Evolutionary conservation across 176 grass and related monocot genomes (phyloP).

Genomic region (Bromus sterilis): DNA sequence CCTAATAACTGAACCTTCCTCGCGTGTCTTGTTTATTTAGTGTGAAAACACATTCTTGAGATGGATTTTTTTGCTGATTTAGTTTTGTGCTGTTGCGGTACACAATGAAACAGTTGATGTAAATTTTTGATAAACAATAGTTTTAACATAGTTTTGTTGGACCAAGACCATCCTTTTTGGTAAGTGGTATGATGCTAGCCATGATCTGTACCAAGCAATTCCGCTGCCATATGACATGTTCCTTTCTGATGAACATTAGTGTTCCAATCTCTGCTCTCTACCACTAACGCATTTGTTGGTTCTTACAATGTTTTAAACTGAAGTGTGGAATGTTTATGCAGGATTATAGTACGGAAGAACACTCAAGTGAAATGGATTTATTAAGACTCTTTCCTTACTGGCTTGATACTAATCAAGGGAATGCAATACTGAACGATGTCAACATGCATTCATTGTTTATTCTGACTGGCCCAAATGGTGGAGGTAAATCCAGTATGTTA

Average conservation of each 20-base stretch:
- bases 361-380: conserved; percentile 56
- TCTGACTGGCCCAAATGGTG: conserved; percentile 96
- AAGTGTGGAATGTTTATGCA: conserved; percentile 28
- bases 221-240: background rate
- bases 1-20: background rate
- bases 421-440: conserved; percentile 81
- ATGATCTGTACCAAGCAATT: background rate
- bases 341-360: conserved; percentile 31
- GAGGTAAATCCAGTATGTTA: conserved; percentile 94
- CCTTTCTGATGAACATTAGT: background rate
- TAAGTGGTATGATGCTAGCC: background rate
- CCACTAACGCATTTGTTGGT: background rate
- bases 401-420: conserved; percentile 76
- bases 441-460: conserved; percentile 73
- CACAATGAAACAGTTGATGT: conserved; percentile 4
- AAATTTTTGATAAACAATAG: background rate
- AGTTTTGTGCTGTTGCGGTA: background rate
- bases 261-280: background rate
- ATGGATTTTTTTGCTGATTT: background rate
- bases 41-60: background rate
- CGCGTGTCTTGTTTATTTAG: background rate
- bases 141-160: background rate
- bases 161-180: background rate
- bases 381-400: conserved; percentile 75
- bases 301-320: conserved; percentile 3